A percentile compares a stretch with the other conserved stretches of the same genome.
Evolutionary conservation across 768 basidiomycete species (phyloP).

Genomic region (Leccinum pellstonianum): DNA sequence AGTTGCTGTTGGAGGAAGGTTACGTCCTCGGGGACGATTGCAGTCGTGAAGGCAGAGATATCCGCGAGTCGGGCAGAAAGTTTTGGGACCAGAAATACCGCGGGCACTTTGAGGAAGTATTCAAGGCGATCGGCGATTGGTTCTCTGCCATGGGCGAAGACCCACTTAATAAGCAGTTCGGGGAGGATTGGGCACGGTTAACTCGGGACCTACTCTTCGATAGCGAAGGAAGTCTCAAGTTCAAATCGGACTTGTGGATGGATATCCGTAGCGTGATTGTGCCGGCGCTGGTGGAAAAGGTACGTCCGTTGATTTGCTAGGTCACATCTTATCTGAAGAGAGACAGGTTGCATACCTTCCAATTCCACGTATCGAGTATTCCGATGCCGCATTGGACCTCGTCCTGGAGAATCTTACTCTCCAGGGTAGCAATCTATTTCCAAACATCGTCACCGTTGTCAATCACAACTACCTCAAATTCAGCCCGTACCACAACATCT

Average conservation of each 20-base stretch:
- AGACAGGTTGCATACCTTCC: slow-evolving; percentile 73
- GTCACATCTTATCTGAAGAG: not conserved
- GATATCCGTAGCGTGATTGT: slow-evolving; percentile 84
- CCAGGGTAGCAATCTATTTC: slow-evolving; percentile 86
- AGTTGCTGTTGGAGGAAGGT: slow-evolving; percentile 77
- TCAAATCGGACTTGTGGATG: slow-evolving; percentile 87
- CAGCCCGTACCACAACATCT: slow-evolving; percentile 61
- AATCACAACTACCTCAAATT: slow-evolving; percentile 84
- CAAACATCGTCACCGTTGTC: slow-evolving; percentile 70
- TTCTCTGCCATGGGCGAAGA: slow-evolving; percentile 85
- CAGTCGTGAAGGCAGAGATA: slow-evolving; percentile 55
- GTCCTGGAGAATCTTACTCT: slow-evolving; percentile 93
- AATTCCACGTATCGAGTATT: slow-evolving; percentile 93
- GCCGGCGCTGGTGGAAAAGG: slow-evolving; percentile 73
- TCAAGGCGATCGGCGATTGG: slow-evolving; percentile 71
- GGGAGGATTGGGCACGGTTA: slow-evolving; percentile 77
- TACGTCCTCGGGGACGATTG: slow-evolving; percentile 83
- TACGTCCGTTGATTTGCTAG: slow-evolving; percentile 32
- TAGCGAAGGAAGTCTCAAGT: slow-evolving; percentile 76
- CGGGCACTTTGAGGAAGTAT: slow-evolving; percentile 76
- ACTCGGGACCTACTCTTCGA: slow-evolving; percentile 81
- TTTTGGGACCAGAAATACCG: slow-evolving; percentile 81
- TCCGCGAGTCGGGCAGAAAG: slow-evolving; percentile 67
- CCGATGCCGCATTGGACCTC: slow-evolving; percentile 80
- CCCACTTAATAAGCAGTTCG: slow-evolving; percentile 76